Evolutionary conservation across 2,329 filamentous ascomycete genomes (phyloP).

Genomic region (Davidsoniella neocaledoniae): DNA sequence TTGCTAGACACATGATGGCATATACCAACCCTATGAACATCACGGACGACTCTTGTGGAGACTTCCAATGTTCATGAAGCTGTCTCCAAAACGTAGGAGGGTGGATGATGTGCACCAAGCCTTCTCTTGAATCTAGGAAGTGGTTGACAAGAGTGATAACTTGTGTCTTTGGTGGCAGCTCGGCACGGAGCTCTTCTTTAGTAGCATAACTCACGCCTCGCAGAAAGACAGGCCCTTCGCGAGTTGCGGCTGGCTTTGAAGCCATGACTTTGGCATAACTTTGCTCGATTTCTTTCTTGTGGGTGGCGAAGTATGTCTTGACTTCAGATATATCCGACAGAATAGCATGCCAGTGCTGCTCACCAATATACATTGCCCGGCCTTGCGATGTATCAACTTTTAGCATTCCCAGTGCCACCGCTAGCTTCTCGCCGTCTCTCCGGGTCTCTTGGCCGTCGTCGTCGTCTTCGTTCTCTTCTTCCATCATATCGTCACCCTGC

Average conservation of each 20-base stretch:
- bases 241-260: slow-evolving; percentile 42
- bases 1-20: slow-evolving; percentile 57
- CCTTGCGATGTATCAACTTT: slow-evolving; percentile 64
- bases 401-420: slow-evolving; percentile 60
- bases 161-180: slow-evolving; percentile 63
- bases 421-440: slow-evolving; percentile 29
- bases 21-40: slow-evolving; percentile 69
- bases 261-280: slow-evolving; percentile 62
- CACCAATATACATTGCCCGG: slow-evolving; percentile 66
- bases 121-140: slow-evolving; percentile 74
- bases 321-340: slow-evolving; percentile 78
- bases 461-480: background rate
- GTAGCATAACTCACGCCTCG: slow-evolving; percentile 58
- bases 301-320: slow-evolving; percentile 69
- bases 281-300: slow-evolving; percentile 78
- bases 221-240: slow-evolving; percentile 58
- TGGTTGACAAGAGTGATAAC: slow-evolving; percentile 74
- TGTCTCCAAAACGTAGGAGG: slow-evolving; percentile 71
- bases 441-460: slow-evolving; percentile 24
- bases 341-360: slow-evolving; percentile 70
- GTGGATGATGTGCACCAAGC: slow-evolving; percentile 58
- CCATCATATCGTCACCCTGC: slow-evolving; percentile 12
- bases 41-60: slow-evolving; percentile 53
- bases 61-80: slow-evolving; percentile 48
- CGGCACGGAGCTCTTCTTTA: slow-evolving; percentile 60